Conservation (phyloP, 2,329 filamentous ascomycete species). For the Pyrenochaeta sp. region DNA sequence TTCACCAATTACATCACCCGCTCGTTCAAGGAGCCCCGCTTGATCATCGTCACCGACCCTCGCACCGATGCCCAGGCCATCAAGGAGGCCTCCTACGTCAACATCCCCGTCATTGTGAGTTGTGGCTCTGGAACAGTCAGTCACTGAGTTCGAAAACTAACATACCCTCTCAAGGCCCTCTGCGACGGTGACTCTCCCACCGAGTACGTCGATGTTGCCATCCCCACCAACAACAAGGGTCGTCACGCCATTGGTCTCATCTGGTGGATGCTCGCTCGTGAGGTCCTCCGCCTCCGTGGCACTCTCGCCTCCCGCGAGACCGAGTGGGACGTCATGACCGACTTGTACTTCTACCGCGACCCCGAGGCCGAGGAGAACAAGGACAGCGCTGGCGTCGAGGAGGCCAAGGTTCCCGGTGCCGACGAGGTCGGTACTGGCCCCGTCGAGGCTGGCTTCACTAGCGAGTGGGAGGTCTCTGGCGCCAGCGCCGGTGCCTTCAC, state of each 20-base stretch:
- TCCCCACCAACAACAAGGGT: constrained; percentile 99
- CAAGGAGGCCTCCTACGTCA: constrained; percentile 99
- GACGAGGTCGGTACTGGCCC: constrained; percentile 84
- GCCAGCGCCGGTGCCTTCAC: constrained; percentile 70
- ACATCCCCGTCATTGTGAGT: constrained; percentile 90
- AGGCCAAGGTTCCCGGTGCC: constrained; percentile 81
- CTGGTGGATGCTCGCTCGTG: constrained; percentile 99
- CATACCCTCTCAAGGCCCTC: constrained; percentile 66
- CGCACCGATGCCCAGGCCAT: constrained; percentile 99
- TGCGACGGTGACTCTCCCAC: constrained; percentile 99
- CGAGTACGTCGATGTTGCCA: constrained; percentile 99
- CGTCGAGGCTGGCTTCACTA: constrained; percentile 79
- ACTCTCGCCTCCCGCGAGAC: constrained; percentile 95
- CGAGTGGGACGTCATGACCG: constrained; percentile 99
- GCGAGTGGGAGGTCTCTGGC: constrained; percentile 85
- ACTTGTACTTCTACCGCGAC: constrained; percentile 99
- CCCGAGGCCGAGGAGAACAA: constrained; percentile 99
- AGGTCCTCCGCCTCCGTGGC: constrained; percentile 98
- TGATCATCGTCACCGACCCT: constrained; percentile 99
- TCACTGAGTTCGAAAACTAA: too few species aligned
- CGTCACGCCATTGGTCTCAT: constrained; percentile 97
- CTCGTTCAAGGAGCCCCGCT: constrained; percentile 99
- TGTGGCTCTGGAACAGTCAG: too few species aligned
- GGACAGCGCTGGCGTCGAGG: constrained; percentile 80
- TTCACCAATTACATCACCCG: constrained; percentile 99